These are phyloP conservation scores for Suhomyces coccinellae DNA, from an alignment of 1,139 yeast genomes.

Conservation along the genomic window DNA sequence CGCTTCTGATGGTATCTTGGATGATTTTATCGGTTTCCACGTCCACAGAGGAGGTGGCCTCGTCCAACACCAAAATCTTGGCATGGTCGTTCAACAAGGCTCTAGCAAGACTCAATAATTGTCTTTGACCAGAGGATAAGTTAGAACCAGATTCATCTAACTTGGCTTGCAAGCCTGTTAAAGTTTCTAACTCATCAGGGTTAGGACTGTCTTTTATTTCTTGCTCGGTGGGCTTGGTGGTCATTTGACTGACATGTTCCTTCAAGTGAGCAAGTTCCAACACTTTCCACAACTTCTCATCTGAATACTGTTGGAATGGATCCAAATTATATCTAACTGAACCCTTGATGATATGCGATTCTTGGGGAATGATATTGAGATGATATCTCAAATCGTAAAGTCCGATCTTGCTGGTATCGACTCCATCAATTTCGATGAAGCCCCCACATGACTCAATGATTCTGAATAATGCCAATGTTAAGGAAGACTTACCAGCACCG, in stretches of 20 bases:
- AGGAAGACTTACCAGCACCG: conserved; percentile 35
- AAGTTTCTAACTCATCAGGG: conserved; percentile 14
- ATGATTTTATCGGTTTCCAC: conserved; percentile 29
- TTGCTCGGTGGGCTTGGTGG: conserved; percentile 24
- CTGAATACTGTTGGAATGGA: conserved; percentile 27
- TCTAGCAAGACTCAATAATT: conserved; percentile 39
- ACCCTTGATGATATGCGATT: conserved; percentile 32
- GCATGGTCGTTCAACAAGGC: conserved; percentile 32
- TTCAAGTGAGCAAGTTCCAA: conserved; percentile 33
- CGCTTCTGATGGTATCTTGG: conserved; percentile 26
- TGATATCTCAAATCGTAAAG: conserved; percentile 30
- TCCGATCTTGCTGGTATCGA: conserved; percentile 28
- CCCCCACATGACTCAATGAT: conserved; percentile 31
- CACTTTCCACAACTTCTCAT: conserved; percentile 30
- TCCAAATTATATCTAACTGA: conserved; percentile 32
- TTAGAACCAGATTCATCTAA: conserved; percentile 37
- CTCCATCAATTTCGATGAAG: conserved; percentile 28
- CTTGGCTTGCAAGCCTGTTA: conserved; percentile 24
- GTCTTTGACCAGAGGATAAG: conserved; percentile 40
- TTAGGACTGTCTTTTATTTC: conserved; percentile 20
- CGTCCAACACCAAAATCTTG: conserved; percentile 27
- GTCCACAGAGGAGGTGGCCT: conserved; percentile 31
- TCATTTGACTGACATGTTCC: conserved; percentile 29
- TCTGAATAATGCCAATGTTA: conserved; percentile 32
- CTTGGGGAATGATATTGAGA: conserved; percentile 34